Evolutionary conservation across 352 stramenopile genomes (phyloP), one percentile per base, ranked within the genome.

Genomic region (Saprolegnia diclina): DNA sequence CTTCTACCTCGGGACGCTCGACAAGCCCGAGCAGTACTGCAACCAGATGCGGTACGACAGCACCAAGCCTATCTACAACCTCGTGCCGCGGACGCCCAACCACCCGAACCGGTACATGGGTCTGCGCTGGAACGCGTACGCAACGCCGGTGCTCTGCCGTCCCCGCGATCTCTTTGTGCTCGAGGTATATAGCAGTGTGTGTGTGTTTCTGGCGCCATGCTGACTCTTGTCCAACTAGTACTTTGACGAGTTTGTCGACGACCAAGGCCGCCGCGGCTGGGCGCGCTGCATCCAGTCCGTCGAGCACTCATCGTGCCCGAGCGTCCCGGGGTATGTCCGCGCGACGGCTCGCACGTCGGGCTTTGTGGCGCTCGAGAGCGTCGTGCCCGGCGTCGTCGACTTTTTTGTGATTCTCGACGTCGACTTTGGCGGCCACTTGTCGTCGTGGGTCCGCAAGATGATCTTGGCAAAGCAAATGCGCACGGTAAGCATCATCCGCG

Each of bases 191-290:
- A n/a, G n/a, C n/a, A n/a, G n/a, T 22, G 9, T 42, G 16, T 10
- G 32, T 40, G 16, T 19, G 11, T 9, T 40, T 13, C 24, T 38
- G 16, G 26, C n/a, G 11, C 37, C 35, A 48, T 48, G 0, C 45
- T 19, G 22, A 14, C n/a, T n/a, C n/a, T n/a, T n/a, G n/a, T n/a
- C 32, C 10, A 5, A 18, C 5, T 50, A 77, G 70, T 85, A 85
- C 68, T 87, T 81, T 75, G 79, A 90, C 67, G 75, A 72, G 22
- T 90, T 89, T 50, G 72, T 87, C 19, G 75, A 85, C 65, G 77
- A 87, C 37, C 56, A 78, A 16, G 82, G 80, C 0, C 80, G 80
- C 24, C 77, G 78, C 45, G 80, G 82, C 13, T 90, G 82, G 82
- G 82, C 82, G 0, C 62, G 74, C n/a, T 83, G 80, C 64, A 82